A percentile compares a stretch with the other conserved stretches of the same genome.
Conservation (phyloP, 2,329 filamentous ascomycete species). For the Aspergillus melleus region DNA sequence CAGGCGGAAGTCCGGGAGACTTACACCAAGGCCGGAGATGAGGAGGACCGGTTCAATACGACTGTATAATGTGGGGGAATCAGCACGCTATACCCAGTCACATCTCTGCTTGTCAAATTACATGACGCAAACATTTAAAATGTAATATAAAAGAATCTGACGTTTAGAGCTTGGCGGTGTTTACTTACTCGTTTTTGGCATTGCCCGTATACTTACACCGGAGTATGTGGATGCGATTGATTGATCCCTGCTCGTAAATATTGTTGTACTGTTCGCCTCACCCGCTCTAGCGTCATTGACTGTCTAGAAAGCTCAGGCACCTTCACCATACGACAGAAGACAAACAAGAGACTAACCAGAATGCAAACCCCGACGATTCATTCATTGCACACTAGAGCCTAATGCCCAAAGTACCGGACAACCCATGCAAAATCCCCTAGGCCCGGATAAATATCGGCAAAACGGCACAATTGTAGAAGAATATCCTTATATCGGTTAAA, state of each 20-base stretch:
- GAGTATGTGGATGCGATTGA: too few species aligned
- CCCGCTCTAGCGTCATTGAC: too few species aligned
- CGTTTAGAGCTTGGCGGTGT: not conserved
- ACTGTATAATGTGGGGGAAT: constrained; percentile 38
- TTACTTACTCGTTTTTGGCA: too few species aligned
- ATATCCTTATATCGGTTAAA: not conserved
- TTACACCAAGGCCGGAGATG: constrained; percentile 45
- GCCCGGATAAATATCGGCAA: not conserved
- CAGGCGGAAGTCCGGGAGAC: constrained; percentile 43
- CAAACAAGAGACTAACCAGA: too few species aligned
- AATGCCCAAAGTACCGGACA: too few species aligned
- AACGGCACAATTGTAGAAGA: not conserved
- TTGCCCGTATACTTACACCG: too few species aligned
- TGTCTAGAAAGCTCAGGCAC: too few species aligned
- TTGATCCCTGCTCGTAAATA: too few species aligned
- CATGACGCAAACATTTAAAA: not conserved
- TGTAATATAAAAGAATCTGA: not conserved
- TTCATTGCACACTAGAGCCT: too few species aligned
- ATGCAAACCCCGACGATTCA: too few species aligned
- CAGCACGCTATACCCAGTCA: constrained; percentile 1
- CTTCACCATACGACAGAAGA: too few species aligned
- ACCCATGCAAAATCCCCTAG: not conserved
- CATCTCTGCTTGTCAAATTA: not conserved
- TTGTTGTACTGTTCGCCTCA: too few species aligned
- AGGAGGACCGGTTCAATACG: constrained; percentile 49